Evolutionary conservation across 345 rosid species (phyloP).

Genomic region (Populus deltoides): DNA sequence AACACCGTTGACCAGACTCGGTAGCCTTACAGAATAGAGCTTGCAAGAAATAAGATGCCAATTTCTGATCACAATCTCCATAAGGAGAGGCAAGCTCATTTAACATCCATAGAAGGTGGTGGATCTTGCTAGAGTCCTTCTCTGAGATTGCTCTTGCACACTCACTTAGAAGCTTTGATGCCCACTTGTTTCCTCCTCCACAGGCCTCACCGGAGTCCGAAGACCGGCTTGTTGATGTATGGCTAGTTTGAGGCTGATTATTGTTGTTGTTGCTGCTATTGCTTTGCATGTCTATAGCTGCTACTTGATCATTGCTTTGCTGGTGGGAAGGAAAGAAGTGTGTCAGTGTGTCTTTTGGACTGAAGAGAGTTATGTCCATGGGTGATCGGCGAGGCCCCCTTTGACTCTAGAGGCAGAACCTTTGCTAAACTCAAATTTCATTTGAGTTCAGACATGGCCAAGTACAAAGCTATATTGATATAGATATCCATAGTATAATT

Average conservation of each 20-base stretch:
- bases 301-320: slow-evolving; percentile 28
- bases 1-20: slow-evolving; percentile 58
- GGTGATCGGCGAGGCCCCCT: slow-evolving; percentile 33
- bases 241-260: slow-evolving; percentile 34
- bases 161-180: slow-evolving; percentile 55
- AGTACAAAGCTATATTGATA: slow-evolving; percentile 24
- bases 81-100: slow-evolving; percentile 75
- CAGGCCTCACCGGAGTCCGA: slow-evolving; percentile 43
- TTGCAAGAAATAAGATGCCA: slow-evolving; percentile 66
- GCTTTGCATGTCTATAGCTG: slow-evolving; percentile 38
- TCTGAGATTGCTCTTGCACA: slow-evolving; percentile 71
- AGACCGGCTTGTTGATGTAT: slow-evolving; percentile 51
- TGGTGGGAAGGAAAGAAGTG: slow-evolving; percentile 18
- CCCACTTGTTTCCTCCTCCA: slow-evolving; percentile 44
- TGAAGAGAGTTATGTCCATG: slow-evolving; percentile 40
- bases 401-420: slow-evolving; percentile 21
- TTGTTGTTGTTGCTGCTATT: slow-evolving; percentile 16
- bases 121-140: slow-evolving; percentile 60
- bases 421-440: slow-evolving; percentile 30
- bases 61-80: slow-evolving; percentile 71
- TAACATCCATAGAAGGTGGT: slow-evolving; percentile 72
- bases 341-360: slow-evolving; percentile 17
- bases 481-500: slow-evolving; percentile 15
- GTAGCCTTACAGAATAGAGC: slow-evolving; percentile 72
- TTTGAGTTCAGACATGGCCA: slow-evolving; percentile 30